Conservation (phyloP, 441 rosid genomes). For the Adansonia madagascariensis region DNA sequence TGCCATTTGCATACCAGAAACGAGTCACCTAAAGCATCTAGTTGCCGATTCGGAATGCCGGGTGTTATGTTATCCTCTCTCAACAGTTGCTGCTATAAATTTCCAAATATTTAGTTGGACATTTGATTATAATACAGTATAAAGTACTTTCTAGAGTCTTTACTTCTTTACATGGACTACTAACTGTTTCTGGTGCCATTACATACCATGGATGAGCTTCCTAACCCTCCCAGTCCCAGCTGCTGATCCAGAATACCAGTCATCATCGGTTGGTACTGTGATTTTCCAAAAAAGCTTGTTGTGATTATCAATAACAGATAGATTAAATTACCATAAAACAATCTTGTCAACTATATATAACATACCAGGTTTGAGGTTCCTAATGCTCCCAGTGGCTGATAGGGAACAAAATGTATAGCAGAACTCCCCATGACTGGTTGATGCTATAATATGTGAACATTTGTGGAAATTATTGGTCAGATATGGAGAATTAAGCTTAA, state of each 20-base stretch:
- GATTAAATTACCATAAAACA: neutral
- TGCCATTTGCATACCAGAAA: constrained; percentile 9
- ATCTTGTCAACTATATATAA: neutral
- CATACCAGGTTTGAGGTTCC: neutral
- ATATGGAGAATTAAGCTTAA: neutral
- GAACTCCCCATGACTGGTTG: neutral
- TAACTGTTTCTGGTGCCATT: neutral
- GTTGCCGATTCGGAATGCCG: neutral
- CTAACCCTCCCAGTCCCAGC: neutral
- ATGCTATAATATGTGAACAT: constrained; percentile 4
- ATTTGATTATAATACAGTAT: neutral
- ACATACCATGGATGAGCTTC: constrained; percentile 17
- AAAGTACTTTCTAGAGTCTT: neutral
- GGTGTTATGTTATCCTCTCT: neutral
- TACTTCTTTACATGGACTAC: neutral
- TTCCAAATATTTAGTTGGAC: neutral
- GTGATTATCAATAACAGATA: neutral
- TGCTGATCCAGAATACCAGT: neutral
- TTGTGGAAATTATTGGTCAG: neutral
- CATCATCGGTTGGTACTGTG: constrained; percentile 1
- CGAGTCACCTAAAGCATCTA: neutral
- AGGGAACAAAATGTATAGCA: neutral
- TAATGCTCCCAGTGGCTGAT: neutral
- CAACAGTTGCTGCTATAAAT: constrained; percentile 1
- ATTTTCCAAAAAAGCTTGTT: neutral